A percentile compares a stretch with the other conserved stretches of the same genome.
Conservation (phyloP, 192 early-diverging fungal genomes). For the Umbelopsis sp. region DNA sequence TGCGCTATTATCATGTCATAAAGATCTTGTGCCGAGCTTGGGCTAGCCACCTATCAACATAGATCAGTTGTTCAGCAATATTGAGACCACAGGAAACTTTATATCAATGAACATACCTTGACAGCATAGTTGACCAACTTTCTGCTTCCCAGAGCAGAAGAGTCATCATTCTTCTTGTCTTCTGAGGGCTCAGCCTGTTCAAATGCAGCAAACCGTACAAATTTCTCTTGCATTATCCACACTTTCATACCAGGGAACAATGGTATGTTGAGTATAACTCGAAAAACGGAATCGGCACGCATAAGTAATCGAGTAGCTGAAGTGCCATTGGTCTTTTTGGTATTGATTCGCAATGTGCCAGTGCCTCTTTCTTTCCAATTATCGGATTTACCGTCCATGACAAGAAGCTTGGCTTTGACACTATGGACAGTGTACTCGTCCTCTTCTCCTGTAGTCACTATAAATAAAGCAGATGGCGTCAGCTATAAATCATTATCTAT, state of each 20-base stretch:
- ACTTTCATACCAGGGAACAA: constrained; percentile 44
- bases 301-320: constrained; percentile 39
- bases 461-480: background rate
- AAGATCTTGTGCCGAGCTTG: constrained; percentile 28
- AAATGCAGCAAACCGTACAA: constrained; percentile 41
- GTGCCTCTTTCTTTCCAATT: constrained; percentile 49
- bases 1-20: constrained; percentile 26
- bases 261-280: constrained; percentile 44
- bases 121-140: constrained; percentile 36
- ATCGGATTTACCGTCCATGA: constrained; percentile 25
- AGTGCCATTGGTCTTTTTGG: constrained; percentile 2
- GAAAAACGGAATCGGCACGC: constrained; percentile 47
- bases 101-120: constrained; percentile 2
- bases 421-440: constrained; percentile 41
- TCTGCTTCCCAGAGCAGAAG: background rate
- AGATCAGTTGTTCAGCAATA: too few species aligned
- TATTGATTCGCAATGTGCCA: constrained; percentile 44
- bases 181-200: constrained; percentile 29
- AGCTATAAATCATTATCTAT: background rate
- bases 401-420: constrained; percentile 43
- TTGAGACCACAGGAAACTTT: background rate
- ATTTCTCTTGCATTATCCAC: constrained; percentile 42
- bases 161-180: constrained; percentile 8
- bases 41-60: constrained; percentile 15
- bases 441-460: constrained; percentile 48